These are phyloP conservation scores for Oryza australiensis DNA, from an alignment of 176 grass and related monocot genomes.

Conservation along the genomic window DNA sequence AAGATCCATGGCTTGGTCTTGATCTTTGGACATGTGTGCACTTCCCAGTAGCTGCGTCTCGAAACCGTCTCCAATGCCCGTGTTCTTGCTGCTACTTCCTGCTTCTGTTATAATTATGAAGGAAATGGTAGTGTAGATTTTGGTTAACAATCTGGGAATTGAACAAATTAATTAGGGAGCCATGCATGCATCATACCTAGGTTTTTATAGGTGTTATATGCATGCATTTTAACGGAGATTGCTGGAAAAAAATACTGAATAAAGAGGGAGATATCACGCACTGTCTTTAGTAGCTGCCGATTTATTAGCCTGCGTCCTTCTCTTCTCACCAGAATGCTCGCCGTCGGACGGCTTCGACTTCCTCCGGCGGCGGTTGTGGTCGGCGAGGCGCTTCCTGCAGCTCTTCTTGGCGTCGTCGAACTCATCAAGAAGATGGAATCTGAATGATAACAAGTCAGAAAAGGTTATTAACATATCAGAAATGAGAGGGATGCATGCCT, in stretches of 20 bases:
- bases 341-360: slow-evolving; percentile 71
- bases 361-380: slow-evolving; percentile 88
- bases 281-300: slow-evolving; percentile 48
- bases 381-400: slow-evolving; percentile 89
- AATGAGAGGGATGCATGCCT: background rate
- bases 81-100: slow-evolving; percentile 54
- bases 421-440: slow-evolving; percentile 88
- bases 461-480: background rate
- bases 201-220: background rate
- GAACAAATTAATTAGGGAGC: background rate
- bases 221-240: background rate
- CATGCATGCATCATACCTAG: background rate
- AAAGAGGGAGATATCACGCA: slow-evolving; percentile 15
- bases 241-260: background rate
- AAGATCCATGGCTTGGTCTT: slow-evolving; percentile 49
- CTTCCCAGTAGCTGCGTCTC: slow-evolving; percentile 44
- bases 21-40: slow-evolving; percentile 44
- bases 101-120: slow-evolving; percentile 44
- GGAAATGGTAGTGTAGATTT: background rate
- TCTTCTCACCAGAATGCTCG: slow-evolving; percentile 44
- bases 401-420: slow-evolving; percentile 95
- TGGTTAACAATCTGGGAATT: background rate
- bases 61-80: slow-evolving; percentile 37
- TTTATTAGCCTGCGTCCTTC: slow-evolving; percentile 45
- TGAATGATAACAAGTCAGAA: slow-evolving; percentile 24